Conservation (phyloP, 768 basidiomycete genomes). For the Atractiella rhizophila region DNA sequence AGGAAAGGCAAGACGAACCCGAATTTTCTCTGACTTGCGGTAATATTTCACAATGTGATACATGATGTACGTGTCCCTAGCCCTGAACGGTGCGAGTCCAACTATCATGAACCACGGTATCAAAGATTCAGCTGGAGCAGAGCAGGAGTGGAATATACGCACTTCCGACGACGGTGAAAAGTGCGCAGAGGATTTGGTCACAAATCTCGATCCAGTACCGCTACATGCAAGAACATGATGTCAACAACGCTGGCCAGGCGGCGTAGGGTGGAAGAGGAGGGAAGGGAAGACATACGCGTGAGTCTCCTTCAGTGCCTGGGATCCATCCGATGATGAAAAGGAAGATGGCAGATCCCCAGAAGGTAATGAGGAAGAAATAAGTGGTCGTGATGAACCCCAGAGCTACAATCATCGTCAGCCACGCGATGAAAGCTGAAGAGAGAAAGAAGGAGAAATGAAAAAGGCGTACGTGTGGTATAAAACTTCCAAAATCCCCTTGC, state of each 20-base stretch:
- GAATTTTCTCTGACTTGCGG: conserved; percentile 4
- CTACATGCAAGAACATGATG: not conserved
- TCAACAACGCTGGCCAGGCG: not conserved
- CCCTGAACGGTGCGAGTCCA: conserved; percentile 4
- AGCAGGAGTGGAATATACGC: not conserved
- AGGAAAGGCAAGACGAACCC: too few species aligned
- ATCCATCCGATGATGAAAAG: too few species aligned
- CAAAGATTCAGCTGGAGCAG: too few species aligned
- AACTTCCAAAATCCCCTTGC: conserved; percentile 7
- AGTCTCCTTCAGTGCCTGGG: not conserved
- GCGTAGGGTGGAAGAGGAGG: conserved; percentile 3
- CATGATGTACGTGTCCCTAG: conserved; percentile 7
- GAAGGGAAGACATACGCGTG: not conserved
- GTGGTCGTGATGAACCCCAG: conserved; percentile 9
- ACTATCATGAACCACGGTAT: too few species aligned
- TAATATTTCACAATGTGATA: conserved; percentile 9
- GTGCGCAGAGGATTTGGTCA: not conserved
- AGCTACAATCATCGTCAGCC: not conserved
- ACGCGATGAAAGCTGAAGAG: not conserved
- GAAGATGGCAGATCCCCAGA: too few species aligned
- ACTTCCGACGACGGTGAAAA: not conserved
- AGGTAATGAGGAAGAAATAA: conserved; percentile 1
- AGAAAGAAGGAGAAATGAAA: not conserved
- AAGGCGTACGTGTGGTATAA: conserved; percentile 5
- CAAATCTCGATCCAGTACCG: not conserved